Evolutionary conservation across 2,329 filamentous ascomycete genomes (phyloP), one percentile per base, ranked within the genome.

Genomic region (Aureobasidium sp.): DNA sequence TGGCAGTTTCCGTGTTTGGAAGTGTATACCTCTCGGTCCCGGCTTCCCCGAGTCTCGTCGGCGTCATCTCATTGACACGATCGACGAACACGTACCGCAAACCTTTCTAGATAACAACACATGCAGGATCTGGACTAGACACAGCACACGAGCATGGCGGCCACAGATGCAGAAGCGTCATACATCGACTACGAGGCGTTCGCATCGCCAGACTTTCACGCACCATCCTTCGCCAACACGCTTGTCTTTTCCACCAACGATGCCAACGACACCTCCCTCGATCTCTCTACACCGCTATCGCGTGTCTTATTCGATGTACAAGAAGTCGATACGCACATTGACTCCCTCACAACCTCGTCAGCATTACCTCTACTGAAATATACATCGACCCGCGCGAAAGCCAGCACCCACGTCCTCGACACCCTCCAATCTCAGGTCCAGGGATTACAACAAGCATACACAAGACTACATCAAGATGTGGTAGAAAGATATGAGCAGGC

Each of bases 181-280:
- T 99, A 99, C 77, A 92, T 99, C 72, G 92, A 97, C 82, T 96
- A 96, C 77, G 91, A 96, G 73, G 84, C 90, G 66, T 96, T 99
- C 70, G 84, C 97, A 66, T 84, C 88, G 53, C 89, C 91, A 12
- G 79, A 83, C 65, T 99, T 99, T 78, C 89, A 87, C 25, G 84
- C 93, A 6, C 81, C 88, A 22, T 77, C 83, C 17, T 97, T 97
- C 72, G 93, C 94, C 69, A 97, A 97, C 74, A 84, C 85, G 29
- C 86, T 99, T 63, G 89, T 97, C 53, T 85, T 92, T 62, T 83
- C 87, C 42, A 97, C 93, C 61, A 97, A 97, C 79, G 96, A 97
- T 77, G 82, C 91, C 63, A 90, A 88, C 67, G 94, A 97, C 76
- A 87, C 87, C 1, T 89, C 91, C 7, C 84, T 97, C 69, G 94